Percentiles rank a stretch among this genome's conserved stretches.
Conservation (phyloP, 257 asterid species). For the Solanum phureja region DNA sequence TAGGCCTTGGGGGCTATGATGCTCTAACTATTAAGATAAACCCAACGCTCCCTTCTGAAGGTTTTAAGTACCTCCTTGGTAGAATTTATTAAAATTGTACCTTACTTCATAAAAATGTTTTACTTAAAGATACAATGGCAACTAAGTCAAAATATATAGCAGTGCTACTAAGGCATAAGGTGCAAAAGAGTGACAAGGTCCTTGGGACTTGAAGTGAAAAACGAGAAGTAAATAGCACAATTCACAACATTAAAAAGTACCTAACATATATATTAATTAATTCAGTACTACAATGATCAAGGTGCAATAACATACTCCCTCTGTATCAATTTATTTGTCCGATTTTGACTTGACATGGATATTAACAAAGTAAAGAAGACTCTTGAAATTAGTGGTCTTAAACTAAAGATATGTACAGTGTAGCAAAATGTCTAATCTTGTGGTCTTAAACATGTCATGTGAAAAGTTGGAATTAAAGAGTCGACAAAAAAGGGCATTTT, state of each 20-base stretch:
- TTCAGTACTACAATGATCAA: background rate
- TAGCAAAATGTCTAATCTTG: background rate
- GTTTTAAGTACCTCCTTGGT: background rate
- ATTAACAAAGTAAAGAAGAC: background rate
- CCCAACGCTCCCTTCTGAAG: background rate
- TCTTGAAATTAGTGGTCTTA: background rate
- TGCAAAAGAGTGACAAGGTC: background rate
- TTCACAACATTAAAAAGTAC: background rate
- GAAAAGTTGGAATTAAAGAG: background rate
- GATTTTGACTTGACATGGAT: background rate
- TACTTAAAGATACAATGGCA: background rate
- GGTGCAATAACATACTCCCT: background rate
- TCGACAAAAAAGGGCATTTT: background rate
- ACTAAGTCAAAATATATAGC: background rate
- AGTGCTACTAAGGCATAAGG: background rate
- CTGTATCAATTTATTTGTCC: background rate
- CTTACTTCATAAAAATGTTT: background rate
- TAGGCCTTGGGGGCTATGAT: background rate
- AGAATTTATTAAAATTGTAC: background rate
- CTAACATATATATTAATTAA: background rate
- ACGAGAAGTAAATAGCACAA: background rate
- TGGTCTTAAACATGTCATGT: background rate
- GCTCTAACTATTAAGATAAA: background rate
- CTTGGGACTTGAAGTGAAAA: background rate
- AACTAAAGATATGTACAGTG: background rate